These are phyloP conservation scores for Fistulina hepatica DNA, from an alignment of 1,284 basidiomycete genomes.

Conservation along the genomic window DNA sequence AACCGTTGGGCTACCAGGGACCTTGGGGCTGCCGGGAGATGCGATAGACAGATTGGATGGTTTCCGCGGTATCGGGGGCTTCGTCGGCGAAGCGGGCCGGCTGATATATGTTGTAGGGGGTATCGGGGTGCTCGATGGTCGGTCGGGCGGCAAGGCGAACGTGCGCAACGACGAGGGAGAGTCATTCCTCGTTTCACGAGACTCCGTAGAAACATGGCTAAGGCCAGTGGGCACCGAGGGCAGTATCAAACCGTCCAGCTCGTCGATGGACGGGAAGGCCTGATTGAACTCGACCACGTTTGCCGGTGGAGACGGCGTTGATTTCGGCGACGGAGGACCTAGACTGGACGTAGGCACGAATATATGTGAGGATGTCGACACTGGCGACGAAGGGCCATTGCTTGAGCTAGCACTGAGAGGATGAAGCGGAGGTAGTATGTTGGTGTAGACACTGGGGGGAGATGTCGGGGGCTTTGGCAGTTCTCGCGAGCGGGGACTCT, in stretches of 20 bases:
- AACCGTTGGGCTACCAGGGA: constrained; percentile 18
- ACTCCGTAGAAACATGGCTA: constrained; percentile 15
- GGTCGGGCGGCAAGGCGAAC: constrained; percentile 37
- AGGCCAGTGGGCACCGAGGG: constrained; percentile 36
- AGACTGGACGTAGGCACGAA: constrained; percentile 57
- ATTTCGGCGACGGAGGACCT: constrained; percentile 62
- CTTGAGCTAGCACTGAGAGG: constrained; percentile 27
- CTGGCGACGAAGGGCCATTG: background rate
- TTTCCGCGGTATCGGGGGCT: constrained; percentile 31
- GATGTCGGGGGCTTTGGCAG: constrained; percentile 30
- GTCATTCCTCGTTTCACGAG: constrained; percentile 18
- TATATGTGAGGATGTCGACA: constrained; percentile 34
- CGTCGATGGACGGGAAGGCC: constrained; percentile 62
- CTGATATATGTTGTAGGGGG: constrained; percentile 47
- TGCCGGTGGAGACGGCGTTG: constrained; percentile 35
- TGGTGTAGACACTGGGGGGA: constrained; percentile 18
- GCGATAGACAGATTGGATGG: constrained; percentile 34
- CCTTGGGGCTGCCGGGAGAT: constrained; percentile 1
- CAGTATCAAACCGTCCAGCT: constrained; percentile 48
- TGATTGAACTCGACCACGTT: constrained; percentile 7
- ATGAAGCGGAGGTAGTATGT: constrained; percentile 23
- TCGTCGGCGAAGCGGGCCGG: constrained; percentile 40
- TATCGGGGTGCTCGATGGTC: constrained; percentile 65
- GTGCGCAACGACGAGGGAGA: constrained; percentile 11
- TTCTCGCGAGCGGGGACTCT: constrained; percentile 36